Evolutionary conservation across 306 rosid genomes (phyloP).

Genomic region (Purshia tridentata): DNA sequence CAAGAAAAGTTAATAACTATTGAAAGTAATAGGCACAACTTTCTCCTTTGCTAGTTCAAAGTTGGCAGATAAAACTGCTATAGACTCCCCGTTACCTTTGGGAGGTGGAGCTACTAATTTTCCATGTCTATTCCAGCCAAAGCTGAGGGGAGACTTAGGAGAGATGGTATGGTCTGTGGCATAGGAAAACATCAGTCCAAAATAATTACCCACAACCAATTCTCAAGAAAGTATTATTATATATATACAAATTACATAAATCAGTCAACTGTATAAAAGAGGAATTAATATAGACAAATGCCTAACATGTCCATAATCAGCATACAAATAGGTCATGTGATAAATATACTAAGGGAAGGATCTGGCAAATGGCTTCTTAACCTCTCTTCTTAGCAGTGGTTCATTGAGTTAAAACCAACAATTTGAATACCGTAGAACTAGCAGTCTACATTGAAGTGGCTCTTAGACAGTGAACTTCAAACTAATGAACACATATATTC

Average conservation of each 20-base stretch:
- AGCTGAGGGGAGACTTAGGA: slow-evolving; percentile 31
- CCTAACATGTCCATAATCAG: neutral
- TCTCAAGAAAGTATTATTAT: too few species aligned
- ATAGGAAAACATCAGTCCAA: neutral
- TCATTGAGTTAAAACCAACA: neutral
- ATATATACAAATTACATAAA: too few species aligned
- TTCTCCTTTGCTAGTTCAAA: slow-evolving; percentile 9
- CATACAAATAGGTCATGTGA: too few species aligned
- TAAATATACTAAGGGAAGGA: too few species aligned
- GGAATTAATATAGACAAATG: too few species aligned
- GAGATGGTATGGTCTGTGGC: slow-evolving; percentile 28
- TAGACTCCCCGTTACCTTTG: slow-evolving; percentile 17
- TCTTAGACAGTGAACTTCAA: neutral
- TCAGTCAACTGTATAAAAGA: too few species aligned
- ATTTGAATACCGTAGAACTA: neutral
- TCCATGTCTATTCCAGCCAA: slow-evolving; percentile 30
- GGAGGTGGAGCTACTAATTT: slow-evolving; percentile 21
- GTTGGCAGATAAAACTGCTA: slow-evolving; percentile 10
- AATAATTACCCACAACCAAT: slow-evolving; percentile 10
- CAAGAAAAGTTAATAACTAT: slow-evolving; percentile 14
- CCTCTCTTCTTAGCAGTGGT: neutral
- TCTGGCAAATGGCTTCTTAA: too few species aligned
- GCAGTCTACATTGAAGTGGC: neutral
- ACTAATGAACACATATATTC: too few species aligned
- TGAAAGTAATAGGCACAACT: slow-evolving; percentile 1